phyloP scores from a whole-genome alignment of 495 filamentous ascomycete genomes.

The Penicillium canariense region DNA sequence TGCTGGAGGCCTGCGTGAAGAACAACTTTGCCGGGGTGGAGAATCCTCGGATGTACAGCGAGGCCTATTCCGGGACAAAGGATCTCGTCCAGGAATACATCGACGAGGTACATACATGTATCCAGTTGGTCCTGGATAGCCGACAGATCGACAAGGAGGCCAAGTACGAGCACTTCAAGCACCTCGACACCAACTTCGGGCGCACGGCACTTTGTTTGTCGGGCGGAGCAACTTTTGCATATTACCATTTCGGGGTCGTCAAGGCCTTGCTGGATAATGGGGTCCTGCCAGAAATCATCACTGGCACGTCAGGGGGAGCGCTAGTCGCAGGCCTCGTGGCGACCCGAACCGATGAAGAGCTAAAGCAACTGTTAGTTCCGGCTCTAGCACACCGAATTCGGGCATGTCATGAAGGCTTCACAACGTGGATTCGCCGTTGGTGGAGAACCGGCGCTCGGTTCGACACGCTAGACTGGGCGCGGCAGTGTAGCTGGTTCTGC shows the following conservation, averaged over 20 bases:
- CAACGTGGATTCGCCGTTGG: constrained; percentile 78
- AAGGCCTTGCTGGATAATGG: constrained; percentile 87
- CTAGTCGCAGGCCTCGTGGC: constrained; percentile 85
- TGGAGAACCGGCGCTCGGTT: constrained; percentile 91
- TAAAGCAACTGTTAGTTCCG: constrained; percentile 80
- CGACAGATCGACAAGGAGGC: constrained; percentile 63
- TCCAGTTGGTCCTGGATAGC: constrained; percentile 66
- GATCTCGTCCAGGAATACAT: constrained; percentile 84
- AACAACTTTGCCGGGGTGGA: constrained; percentile 97
- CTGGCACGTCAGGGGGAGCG: constrained; percentile 91
- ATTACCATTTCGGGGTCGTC: constrained; percentile 93
- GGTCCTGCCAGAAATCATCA: constrained; percentile 88
- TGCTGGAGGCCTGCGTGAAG: constrained; percentile 91
- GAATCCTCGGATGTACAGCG: constrained; percentile 87
- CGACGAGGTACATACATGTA: constrained; percentile 64
- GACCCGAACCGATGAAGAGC: constrained; percentile 87
- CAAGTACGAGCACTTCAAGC: constrained; percentile 83
- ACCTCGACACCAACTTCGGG: constrained; percentile 85
- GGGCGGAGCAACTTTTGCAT: constrained; percentile 93
- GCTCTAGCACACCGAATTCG: constrained; percentile 80
- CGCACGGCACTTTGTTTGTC: constrained; percentile 90
- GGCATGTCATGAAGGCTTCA: constrained; percentile 76
- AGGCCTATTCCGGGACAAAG: constrained; percentile 96
- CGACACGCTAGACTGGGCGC: constrained; percentile 89
- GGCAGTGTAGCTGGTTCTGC: constrained; percentile 81